Conservation (phyloP, 495 filamentous ascomycete species). For the Neurospora cerealis region DNA sequence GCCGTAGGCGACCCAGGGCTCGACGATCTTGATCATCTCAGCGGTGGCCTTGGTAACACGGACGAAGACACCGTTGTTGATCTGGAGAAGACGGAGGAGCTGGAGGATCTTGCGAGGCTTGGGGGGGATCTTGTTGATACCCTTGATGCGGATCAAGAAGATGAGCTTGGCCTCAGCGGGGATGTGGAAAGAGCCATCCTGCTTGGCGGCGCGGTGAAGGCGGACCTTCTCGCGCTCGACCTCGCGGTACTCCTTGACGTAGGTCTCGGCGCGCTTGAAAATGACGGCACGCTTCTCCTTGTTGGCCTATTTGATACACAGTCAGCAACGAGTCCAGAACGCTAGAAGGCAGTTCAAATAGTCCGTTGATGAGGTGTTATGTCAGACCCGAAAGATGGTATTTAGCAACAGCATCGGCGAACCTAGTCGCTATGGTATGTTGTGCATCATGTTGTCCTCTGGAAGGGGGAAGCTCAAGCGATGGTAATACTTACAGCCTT, state of each 20-base stretch:
- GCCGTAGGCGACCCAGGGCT: conserved; percentile 97
- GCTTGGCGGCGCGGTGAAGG: conserved; percentile 75
- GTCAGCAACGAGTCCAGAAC: conserved; percentile 29
- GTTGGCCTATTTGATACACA: conserved; percentile 52
- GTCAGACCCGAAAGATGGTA: conserved; percentile 99
- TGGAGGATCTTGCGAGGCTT: conserved; percentile 99
- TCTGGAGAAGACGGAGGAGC: conserved; percentile 96
- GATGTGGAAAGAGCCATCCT: conserved; percentile 88
- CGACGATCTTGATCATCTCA: conserved; percentile 96
- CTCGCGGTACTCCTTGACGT: conserved; percentile 98
- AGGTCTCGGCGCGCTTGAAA: conserved; percentile 99
- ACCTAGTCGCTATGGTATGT: conserved; percentile 81
- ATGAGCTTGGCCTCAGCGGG: conserved; percentile 90
- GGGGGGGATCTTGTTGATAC: conserved; percentile 99
- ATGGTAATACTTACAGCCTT: conserved; percentile 64
- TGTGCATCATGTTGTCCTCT: conserved; percentile 45
- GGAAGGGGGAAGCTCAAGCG: conserved; percentile 17
- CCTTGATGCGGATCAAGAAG: conserved; percentile 99
- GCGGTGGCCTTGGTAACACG: conserved; percentile 93
- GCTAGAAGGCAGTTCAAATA: conserved; percentile 4
- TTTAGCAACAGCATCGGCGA: conserved; percentile 91
- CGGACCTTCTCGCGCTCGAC: conserved; percentile 97
- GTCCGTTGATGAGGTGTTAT: conserved; percentile 18
- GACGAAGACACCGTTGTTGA: conserved; percentile 99
- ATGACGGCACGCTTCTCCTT: conserved; percentile 95